Evolutionary conservation across 163 green algal species (phyloP).

Genomic region (Chlamydomonas reinhardtii): DNA sequence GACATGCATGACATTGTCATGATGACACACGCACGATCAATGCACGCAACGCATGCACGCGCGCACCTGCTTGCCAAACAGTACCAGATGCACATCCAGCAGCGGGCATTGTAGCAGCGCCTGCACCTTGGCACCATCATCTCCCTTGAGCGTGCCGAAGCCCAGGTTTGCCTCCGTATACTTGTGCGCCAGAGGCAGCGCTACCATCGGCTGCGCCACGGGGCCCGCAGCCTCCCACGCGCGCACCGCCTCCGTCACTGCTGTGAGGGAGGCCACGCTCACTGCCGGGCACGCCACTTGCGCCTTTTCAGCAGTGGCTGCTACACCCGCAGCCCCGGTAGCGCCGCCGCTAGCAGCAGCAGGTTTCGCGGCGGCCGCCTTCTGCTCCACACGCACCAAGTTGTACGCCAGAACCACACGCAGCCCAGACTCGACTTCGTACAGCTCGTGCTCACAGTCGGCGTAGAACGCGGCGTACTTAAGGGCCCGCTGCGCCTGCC

Average conservation of each 20-base stretch:
- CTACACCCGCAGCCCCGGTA: too few species aligned
- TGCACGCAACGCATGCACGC: neutral
- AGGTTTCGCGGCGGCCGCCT: neutral
- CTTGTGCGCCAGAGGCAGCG: neutral
- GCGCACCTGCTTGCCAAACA: slow-evolving; percentile 10
- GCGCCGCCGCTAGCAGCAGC: too few species aligned
- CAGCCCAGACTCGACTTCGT: neutral
- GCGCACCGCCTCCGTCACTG: neutral
- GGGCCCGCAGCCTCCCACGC: neutral
- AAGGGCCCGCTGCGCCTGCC: neutral
- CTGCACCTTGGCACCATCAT: neutral
- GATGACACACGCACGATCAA: too few species aligned
- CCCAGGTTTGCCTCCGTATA: slow-evolving; percentile 43
- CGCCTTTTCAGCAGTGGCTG: too few species aligned
- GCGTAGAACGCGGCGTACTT: neutral
- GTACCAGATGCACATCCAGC: slow-evolving; percentile 39
- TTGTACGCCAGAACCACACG: slow-evolving; percentile 44
- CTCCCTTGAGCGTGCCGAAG: slow-evolving; percentile 36
- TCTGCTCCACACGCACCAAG: slow-evolving; percentile 10
- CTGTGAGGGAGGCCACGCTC: neutral
- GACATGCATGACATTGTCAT: too few species aligned
- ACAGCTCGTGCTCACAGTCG: neutral
- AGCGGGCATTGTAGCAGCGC: neutral
- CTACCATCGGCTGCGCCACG: neutral
- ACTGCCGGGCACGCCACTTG: too few species aligned